Base-by-base conservation (phyloP, 139 green algal genomes). In the Chlamydomonas urium region DNA sequence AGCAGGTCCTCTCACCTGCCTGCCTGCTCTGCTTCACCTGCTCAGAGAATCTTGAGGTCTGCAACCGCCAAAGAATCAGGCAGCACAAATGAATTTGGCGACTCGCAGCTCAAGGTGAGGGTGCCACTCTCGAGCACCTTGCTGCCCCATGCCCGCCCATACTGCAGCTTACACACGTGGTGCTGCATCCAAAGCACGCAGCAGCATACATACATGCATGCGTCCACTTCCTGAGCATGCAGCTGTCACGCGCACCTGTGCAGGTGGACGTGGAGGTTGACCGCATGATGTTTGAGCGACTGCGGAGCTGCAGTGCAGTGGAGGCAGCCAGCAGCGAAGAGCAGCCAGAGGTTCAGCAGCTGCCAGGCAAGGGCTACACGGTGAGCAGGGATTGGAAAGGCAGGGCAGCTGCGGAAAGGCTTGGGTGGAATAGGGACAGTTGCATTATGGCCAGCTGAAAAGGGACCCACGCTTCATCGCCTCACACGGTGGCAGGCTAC, bases 271-370 rank as follows among this genome's bases (percentile, higher is more conserved):
- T 96, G 2, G 70, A 76, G 2, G 80, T 90, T 1, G 87, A 96
- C 73, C 60, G 75, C 1, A 38, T 92, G 10, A 84, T 93, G 14
- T 90, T 92, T 62, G 66, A 80, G 2, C 68, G 72, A 2, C 66
- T 96, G 38, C 72, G 70, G 2, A 48, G 31, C 3, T 93, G 81
- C 66, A 63, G 72, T 8, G 79, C 80, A 1, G 89, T 95, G 2
- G 75, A 81, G 37, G 79, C 84, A 19, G 89, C 88, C 3, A 86
- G 72, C 79, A 91, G 82, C 45, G 91, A 96, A 38, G 91, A 96
- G 72, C 73, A 83, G 33, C 81, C 90, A 1, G 70, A 80, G 2
- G 77, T 90, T 2, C 58, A 72, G 26, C 35, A 62, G 0, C 59
- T 93, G 57, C 72, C 73, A 2, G 86, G 60, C 10, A 67, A 45